A percentile compares a stretch with the other conserved stretches of the same genome.
Conservation (phyloP, 2,329 filamentous ascomycete genomes). For the Penicillium thymicola region DNA sequence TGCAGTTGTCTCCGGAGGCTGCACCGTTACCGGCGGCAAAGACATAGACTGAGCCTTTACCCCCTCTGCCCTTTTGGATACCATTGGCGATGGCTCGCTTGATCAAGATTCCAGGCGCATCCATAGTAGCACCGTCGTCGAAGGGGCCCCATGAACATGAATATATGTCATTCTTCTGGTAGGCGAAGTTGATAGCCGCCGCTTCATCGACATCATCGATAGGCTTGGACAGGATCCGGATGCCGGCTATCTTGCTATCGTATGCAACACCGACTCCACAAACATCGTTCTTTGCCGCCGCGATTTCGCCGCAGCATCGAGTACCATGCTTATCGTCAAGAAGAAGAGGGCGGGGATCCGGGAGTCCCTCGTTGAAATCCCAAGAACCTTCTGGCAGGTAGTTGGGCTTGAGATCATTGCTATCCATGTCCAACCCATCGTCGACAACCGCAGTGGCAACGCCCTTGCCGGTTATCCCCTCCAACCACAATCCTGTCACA, state of each 20-base stretch:
- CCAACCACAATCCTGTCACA: constrained; percentile 87
- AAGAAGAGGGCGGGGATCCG: constrained; percentile 77
- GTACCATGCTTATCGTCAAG: constrained; percentile 88
- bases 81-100: constrained; percentile 87
- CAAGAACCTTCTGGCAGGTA: constrained; percentile 91
- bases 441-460: constrained; percentile 92
- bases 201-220: constrained; percentile 94
- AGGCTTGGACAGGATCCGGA: constrained; percentile 85
- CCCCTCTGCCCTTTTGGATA: constrained; percentile 78
- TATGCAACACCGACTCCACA: constrained; percentile 97
- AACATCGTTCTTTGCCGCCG: constrained; percentile 85
- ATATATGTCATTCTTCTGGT: constrained; percentile 90
- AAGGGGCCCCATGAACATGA: constrained; percentile 98
- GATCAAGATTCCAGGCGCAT: constrained; percentile 85
- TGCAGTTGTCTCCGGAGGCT: constrained; percentile 85
- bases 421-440: constrained; percentile 94
- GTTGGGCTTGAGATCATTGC: constrained; percentile 84
- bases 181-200: constrained; percentile 85
- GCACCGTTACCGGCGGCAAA: constrained; percentile 97
- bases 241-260: constrained; percentile 82
- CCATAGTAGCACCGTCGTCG: constrained; percentile 91
- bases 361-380: constrained; percentile 86
- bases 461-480: constrained; percentile 86
- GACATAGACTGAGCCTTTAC: constrained; percentile 87
- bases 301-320: constrained; percentile 89